phyloP scores from a whole-genome alignment of 2,329 filamentous ascomycete species.

The Fusarium pseudoanthophilum region DNA sequence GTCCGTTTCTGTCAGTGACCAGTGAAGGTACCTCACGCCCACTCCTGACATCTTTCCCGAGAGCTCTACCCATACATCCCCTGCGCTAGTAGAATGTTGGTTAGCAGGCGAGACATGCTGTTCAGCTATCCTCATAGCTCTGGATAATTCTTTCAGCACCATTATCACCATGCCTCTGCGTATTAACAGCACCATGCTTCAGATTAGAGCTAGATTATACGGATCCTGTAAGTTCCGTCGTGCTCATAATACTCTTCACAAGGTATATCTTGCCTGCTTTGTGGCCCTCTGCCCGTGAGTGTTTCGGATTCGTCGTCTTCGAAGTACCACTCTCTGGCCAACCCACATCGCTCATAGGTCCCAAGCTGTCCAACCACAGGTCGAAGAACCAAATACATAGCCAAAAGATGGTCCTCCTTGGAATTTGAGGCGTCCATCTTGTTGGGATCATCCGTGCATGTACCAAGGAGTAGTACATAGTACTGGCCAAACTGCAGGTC shows the following conservation, averaged over 20 bases:
- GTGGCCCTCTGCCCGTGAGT: accelerated
- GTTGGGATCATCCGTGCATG: too few relatives aligned
- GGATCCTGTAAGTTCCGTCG: background rate
- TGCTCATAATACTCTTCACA: background rate
- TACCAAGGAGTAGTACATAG: background rate
- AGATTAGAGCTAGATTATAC: background rate
- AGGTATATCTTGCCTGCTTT: background rate
- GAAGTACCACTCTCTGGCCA: background rate
- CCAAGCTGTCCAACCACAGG: background rate
- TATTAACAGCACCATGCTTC: accelerated
- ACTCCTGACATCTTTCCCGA: background rate
- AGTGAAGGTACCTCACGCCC: background rate
- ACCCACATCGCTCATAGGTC: background rate
- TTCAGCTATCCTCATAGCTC: background rate
- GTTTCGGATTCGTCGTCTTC: background rate
- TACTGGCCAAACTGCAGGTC: background rate
- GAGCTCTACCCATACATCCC: too few relatives aligned
- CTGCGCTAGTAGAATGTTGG: background rate
- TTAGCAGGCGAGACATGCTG: too few relatives aligned
- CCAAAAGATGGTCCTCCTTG: background rate
- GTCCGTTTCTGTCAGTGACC: too few relatives aligned
- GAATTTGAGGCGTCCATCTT: accelerated
- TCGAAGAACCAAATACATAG: background rate
- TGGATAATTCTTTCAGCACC: accelerated
- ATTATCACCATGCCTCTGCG: too few relatives aligned